Conservation (phyloP, 2,329 filamentous ascomycete genomes). For the Phialophora macrospora region DNA sequence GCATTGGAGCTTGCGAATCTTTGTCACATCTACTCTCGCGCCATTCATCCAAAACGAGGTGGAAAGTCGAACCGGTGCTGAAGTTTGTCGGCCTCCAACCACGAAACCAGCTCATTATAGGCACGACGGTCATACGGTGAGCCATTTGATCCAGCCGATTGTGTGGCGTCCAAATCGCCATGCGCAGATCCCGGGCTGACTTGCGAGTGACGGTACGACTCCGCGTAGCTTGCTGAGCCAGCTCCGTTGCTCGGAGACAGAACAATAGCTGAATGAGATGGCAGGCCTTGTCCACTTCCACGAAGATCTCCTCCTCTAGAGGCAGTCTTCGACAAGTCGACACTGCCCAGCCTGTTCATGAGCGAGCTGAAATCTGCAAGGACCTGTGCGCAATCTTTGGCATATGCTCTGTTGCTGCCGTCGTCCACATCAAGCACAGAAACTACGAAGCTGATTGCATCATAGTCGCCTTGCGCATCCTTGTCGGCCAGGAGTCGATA, state of each 20-base stretch:
- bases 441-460: constrained; percentile 20
- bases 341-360: constrained; percentile 15
- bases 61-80: constrained; percentile 25
- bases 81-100: constrained; percentile 22
- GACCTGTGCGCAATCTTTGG: constrained; percentile 25
- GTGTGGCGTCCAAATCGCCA: neutral
- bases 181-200: constrained; percentile 1
- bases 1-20: neutral
- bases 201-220: constrained; percentile 15
- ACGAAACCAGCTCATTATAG: constrained; percentile 25
- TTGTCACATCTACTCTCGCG: neutral
- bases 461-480: constrained; percentile 19
- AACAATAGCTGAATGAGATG: constrained; percentile 15
- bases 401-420: constrained; percentile 27
- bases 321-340: constrained; percentile 21
- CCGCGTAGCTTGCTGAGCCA: constrained; percentile 3
- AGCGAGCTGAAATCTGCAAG: constrained; percentile 25
- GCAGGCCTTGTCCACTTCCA: constrained; percentile 9
- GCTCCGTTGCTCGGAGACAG: constrained; percentile 14
- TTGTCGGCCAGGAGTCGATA: constrained; percentile 22
- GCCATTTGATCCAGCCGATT: neutral
- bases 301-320: constrained; percentile 2
- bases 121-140: constrained; percentile 7
- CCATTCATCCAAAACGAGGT: constrained; percentile 19
- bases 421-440: constrained; percentile 20